phyloP scores from a whole-genome alignment of 768 basidiomycete species.

The Phaeotremella skinneri region DNA sequence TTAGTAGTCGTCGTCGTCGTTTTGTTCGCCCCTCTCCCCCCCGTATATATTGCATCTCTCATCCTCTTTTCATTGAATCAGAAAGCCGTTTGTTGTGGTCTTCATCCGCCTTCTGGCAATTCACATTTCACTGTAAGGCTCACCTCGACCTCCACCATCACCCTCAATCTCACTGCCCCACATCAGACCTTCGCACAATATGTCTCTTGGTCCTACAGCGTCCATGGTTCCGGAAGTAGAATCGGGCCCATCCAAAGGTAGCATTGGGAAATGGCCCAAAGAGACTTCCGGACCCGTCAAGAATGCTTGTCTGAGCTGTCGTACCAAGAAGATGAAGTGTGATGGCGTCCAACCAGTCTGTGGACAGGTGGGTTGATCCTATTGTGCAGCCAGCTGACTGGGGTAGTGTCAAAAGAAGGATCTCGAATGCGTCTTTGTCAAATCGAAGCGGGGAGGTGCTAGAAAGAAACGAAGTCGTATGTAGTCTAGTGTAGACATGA shows the following conservation, averaged over 20 bases:
- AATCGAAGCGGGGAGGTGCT: slow-evolving; percentile 47
- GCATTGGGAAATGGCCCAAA: slow-evolving; percentile 20
- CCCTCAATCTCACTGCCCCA: no score
- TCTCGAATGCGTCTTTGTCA: slow-evolving; percentile 48
- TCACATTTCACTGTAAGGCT: no score
- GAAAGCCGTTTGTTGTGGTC: no score
- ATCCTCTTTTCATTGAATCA: no score
- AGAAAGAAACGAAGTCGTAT: slow-evolving; percentile 44
- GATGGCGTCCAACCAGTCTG: slow-evolving; percentile 49
- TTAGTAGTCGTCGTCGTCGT: no score
- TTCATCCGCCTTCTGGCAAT: no score
- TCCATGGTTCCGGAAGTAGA: no score
- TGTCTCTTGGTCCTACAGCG: no score
- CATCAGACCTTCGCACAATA: no score
- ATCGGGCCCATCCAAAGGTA: slow-evolving; percentile 3
- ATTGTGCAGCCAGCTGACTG: background rate
- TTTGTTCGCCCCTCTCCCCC: no score
- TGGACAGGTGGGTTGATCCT: slow-evolving; percentile 33
- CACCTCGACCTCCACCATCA: no score
- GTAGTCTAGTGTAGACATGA: background rate
- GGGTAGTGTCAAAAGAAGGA: slow-evolving; percentile 40
- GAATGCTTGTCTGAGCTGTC: slow-evolving; percentile 47
- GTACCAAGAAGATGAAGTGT: slow-evolving; percentile 49
- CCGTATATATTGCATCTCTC: no score
- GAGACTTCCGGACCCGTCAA: slow-evolving; percentile 42